Conservation (phyloP, 371 early-diverging fungal species). For the Enterocytospora artemiae region DNA sequence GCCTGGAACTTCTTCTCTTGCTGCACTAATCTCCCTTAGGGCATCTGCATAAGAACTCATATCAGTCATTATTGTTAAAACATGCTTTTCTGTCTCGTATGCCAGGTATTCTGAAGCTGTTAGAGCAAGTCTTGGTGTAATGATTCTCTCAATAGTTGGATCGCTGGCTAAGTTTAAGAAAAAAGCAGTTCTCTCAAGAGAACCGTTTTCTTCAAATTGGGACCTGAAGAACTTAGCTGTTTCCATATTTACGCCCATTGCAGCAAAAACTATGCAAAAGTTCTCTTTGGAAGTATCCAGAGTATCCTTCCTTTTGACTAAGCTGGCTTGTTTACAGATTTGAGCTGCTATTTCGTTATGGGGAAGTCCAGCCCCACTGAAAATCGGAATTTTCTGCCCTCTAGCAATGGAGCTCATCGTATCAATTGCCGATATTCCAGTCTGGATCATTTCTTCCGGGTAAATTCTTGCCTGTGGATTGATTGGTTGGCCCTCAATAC, state of each 20-base stretch:
- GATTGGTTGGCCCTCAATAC: constrained; percentile 89
- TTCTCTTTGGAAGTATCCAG: constrained; percentile 94
- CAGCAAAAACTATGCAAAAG: constrained; percentile 99
- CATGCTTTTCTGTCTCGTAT: constrained; percentile 97
- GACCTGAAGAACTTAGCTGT: constrained; percentile 98
- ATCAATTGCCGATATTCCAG: constrained; percentile 98
- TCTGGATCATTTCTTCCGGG: constrained; percentile 99
- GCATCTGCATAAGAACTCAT: constrained; percentile 99
- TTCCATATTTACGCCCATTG: constrained; percentile 99
- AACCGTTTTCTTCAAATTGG: constrained; percentile 97
- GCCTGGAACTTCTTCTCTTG: constrained; percentile 99
- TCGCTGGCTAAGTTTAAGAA: constrained; percentile 99
- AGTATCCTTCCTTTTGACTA: constrained; percentile 90
- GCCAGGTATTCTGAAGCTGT: constrained; percentile 99
- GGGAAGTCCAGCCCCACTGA: constrained; percentile 96
- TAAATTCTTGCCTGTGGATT: constrained; percentile 97
- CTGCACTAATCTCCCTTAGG: constrained; percentile 94
- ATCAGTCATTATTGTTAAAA: constrained; percentile 97
- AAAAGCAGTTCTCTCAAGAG: constrained; percentile 89
- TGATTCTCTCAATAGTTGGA: constrained; percentile 99
- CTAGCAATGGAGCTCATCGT: constrained; percentile 99
- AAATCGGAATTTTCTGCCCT: constrained; percentile 99
- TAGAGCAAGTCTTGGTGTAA: constrained; percentile 95
- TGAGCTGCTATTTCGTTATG: constrained; percentile 99
- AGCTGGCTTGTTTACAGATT: constrained; percentile 97